Evolutionary conservation across 139 green algal species (phyloP).

Genomic region (Ostreobium quekettii): DNA sequence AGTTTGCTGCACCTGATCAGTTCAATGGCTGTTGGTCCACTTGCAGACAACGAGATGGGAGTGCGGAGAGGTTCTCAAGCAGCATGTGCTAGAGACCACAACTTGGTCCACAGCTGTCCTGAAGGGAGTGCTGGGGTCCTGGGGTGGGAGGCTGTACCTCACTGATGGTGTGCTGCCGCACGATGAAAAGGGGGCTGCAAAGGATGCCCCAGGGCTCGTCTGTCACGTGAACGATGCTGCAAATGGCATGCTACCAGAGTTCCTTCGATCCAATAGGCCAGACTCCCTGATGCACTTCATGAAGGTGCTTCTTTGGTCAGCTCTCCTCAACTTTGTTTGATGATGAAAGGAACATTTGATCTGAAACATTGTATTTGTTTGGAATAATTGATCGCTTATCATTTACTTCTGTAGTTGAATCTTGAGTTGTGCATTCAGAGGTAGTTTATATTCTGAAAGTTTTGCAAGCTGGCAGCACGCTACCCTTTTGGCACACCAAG

Average conservation of each 20-base stretch:
- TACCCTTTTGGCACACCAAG: too few relatives aligned
- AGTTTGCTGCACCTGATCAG: too few relatives aligned
- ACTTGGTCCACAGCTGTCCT: neutral
- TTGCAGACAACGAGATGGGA: neutral
- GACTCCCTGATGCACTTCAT: constrained; percentile 31
- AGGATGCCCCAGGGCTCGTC: constrained; percentile 24
- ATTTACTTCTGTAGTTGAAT: too few relatives aligned
- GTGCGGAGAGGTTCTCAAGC: neutral
- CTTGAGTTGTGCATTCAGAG: too few relatives aligned
- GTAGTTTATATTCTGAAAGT: too few relatives aligned
- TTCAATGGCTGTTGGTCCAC: neutral
- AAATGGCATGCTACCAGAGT: constrained; percentile 27
- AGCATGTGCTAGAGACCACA: neutral
- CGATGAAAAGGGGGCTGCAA: constrained; percentile 14
- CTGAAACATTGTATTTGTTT: too few relatives aligned
- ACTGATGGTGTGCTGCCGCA: constrained; percentile 29
- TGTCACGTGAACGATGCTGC: constrained; percentile 21
- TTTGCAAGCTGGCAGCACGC: too few relatives aligned
- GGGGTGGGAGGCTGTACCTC: constrained; percentile 25
- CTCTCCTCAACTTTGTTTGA: too few relatives aligned
- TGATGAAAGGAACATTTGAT: too few relatives aligned
- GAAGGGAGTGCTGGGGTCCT: neutral
- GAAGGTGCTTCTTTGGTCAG: constrained; percentile 16
- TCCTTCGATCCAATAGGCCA: constrained; percentile 25
- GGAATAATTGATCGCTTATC: too few relatives aligned